phyloP scores from a whole-genome alignment of 306 rosid genomes.

The Vigna hirtella region DNA sequence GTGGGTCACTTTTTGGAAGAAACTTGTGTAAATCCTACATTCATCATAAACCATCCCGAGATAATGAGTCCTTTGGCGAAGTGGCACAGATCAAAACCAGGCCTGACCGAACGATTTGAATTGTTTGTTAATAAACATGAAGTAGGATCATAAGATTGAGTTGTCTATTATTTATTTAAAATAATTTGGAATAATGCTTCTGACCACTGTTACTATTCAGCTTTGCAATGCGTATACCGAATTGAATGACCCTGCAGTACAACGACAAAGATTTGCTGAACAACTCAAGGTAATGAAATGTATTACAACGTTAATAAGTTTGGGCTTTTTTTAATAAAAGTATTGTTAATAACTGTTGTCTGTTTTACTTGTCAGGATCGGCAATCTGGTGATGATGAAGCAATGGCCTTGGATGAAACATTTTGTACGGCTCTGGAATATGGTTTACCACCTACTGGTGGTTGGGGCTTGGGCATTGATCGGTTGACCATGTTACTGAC shows the following conservation, averaged over 20 bases:
- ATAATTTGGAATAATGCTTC: slow-evolving; percentile 20
- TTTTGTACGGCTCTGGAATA: slow-evolving; percentile 91
- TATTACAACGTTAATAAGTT: neutral
- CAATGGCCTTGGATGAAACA: slow-evolving; percentile 90
- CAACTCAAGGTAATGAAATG: slow-evolving; percentile 80
- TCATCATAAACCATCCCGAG: slow-evolving; percentile 89
- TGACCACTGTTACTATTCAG: slow-evolving; percentile 52
- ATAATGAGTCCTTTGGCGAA: slow-evolving; percentile 96
- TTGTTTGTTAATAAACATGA: slow-evolving; percentile 87
- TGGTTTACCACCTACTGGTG: slow-evolving; percentile 97
- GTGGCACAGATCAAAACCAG: slow-evolving; percentile 86
- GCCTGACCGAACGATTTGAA: slow-evolving; percentile 93
- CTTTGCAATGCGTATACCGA: slow-evolving; percentile 92
- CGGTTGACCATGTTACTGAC: slow-evolving; percentile 81
- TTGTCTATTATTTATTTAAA: neutral
- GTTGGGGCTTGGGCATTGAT: slow-evolving; percentile 98
- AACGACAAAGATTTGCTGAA: slow-evolving; percentile 87
- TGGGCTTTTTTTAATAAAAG: neutral
- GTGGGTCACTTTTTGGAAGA: slow-evolving; percentile 96
- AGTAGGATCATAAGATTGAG: slow-evolving; percentile 50
- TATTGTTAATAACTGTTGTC: neutral
- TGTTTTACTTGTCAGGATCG: slow-evolving; percentile 68
- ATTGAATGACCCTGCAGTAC: slow-evolving; percentile 93
- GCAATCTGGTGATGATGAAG: slow-evolving; percentile 97
- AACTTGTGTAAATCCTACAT: slow-evolving; percentile 83